Conservation (phyloP, 1,284 basidiomycete species). For the Rhodotorula sp. region DNA sequence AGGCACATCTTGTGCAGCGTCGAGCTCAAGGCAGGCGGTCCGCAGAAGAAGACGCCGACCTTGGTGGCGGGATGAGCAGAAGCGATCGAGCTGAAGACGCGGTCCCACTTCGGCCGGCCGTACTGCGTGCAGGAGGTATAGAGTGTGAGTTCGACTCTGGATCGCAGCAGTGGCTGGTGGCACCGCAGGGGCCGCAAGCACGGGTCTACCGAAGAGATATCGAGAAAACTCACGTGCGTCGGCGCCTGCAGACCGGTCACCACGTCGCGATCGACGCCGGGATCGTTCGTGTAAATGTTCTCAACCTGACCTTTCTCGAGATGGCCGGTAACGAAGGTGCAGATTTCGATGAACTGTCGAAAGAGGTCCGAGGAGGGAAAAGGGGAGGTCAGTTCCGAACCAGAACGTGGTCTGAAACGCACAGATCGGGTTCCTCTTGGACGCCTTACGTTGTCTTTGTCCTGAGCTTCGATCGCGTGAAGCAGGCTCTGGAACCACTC, state of each 20-base stretch:
- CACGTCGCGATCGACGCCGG: constrained; percentile 81
- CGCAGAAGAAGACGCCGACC: constrained; percentile 62
- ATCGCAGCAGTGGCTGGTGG: too few species aligned
- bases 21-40: constrained; percentile 57
- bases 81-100: constrained; percentile 69
- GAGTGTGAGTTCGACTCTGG: too few species aligned
- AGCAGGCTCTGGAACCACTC: constrained; percentile 93
- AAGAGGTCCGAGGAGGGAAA: fast-evolving
- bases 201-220: too few species aligned
- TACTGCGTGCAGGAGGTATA: constrained; percentile 51
- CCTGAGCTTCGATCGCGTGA: constrained; percentile 86
- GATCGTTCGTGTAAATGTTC: constrained; percentile 70
- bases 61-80: constrained; percentile 80
- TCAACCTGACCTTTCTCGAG: constrained; percentile 84
- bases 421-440: not conserved
- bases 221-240: constrained; percentile 58
- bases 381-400: not conserved
- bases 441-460: constrained; percentile 60
- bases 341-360: constrained; percentile 57
- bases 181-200: too few species aligned
- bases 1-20: constrained; percentile 73
- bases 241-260: constrained; percentile 79
- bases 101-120: constrained; percentile 87
- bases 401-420: too few species aligned
- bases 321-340: constrained; percentile 83